Conservation (phyloP, 2,329 filamentous ascomycete genomes). For the Trichophyton verrucosum region DNA sequence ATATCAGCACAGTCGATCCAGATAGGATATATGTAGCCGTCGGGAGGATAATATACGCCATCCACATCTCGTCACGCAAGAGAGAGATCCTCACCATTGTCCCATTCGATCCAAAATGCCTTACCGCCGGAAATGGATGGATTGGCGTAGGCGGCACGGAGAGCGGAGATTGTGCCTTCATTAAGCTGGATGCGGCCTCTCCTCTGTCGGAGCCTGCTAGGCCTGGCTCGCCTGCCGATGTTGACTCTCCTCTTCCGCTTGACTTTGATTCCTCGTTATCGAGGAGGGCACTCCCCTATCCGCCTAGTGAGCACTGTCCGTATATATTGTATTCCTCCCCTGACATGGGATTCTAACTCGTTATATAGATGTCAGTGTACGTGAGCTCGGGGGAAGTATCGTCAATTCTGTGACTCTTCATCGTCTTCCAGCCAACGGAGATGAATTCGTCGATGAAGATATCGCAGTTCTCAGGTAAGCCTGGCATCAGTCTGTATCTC, state of each 20-base stretch:
- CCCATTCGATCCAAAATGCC: constrained; percentile 64
- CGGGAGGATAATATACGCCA: constrained; percentile 58
- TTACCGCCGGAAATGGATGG: constrained; percentile 78
- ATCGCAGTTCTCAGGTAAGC: constrained; percentile 40
- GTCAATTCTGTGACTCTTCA: constrained; percentile 57
- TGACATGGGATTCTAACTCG: constrained; percentile 8
- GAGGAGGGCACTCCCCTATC: constrained; percentile 18
- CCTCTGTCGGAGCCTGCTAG: not conserved
- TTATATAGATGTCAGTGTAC: constrained; percentile 39
- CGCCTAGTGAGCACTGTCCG: constrained; percentile 14
- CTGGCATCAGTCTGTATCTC: not conserved
- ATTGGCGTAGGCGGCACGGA: constrained; percentile 78
- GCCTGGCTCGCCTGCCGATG: constrained; percentile 27
- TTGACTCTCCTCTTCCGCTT: constrained; percentile 47
- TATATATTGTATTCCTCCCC: not conserved
- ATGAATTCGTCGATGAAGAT: constrained; percentile 40
- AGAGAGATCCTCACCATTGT: constrained; percentile 61
- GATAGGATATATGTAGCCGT: constrained; percentile 77
- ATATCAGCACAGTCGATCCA: constrained; percentile 67
- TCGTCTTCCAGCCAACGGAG: constrained; percentile 36
- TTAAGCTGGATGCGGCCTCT: constrained; percentile 34
- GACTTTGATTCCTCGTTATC: constrained; percentile 26
- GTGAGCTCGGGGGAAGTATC: constrained; percentile 50
- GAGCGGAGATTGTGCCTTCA: constrained; percentile 72
- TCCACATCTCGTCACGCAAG: constrained; percentile 57